Percentiles rank a stretch among this genome's conserved stretches.
These are phyloP conservation scores for Thelephora ganbajun DNA, from an alignment of 768 basidiomycete genomes.

Conservation along the genomic window DNA sequence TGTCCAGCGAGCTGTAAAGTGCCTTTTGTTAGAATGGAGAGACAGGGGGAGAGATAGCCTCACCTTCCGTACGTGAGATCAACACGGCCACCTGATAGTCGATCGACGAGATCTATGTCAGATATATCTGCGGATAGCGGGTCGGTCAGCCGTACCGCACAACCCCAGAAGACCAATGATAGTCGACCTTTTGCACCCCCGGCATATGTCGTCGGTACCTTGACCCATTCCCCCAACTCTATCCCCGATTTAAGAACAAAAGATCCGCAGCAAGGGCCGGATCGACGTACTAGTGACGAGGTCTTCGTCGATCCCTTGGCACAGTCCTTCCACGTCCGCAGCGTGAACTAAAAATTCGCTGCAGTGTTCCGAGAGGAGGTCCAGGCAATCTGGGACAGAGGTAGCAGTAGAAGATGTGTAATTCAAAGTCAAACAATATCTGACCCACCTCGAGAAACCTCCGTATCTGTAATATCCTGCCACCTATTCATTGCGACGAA, in stretches of 20 bases:
- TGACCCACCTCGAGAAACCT: slow-evolving; percentile 60
- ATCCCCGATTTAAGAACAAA: slow-evolving; percentile 6
- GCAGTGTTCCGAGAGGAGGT: slow-evolving; percentile 67
- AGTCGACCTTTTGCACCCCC: slow-evolving; percentile 79
- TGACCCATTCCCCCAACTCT: slow-evolving; percentile 89
- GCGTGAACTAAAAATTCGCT: slow-evolving; percentile 92
- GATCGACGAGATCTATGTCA: slow-evolving; percentile 72
- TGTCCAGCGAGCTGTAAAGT: slow-evolving; percentile 40
- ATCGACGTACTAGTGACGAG: slow-evolving; percentile 55
- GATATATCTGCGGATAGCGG: slow-evolving; percentile 38
- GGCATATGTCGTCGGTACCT: slow-evolving; percentile 89
- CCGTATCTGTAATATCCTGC: slow-evolving; percentile 93
- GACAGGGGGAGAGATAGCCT: background rate
- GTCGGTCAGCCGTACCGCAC: slow-evolving; percentile 3
- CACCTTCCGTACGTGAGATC: slow-evolving; percentile 82
- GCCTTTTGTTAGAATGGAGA: background rate
- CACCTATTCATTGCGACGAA: slow-evolving; percentile 98
- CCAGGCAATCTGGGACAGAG: slow-evolving; percentile 49
- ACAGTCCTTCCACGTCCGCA: slow-evolving; percentile 96
- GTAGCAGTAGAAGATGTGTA: too few species aligned
- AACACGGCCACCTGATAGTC: slow-evolving; percentile 69
- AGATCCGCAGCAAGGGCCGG: background rate
- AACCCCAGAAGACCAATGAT: background rate
- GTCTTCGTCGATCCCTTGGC: slow-evolving; percentile 88
- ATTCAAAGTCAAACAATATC: background rate